Evolutionary conservation across 129 eudicot species (phyloP).

Genomic region (Apium graveolens): DNA sequence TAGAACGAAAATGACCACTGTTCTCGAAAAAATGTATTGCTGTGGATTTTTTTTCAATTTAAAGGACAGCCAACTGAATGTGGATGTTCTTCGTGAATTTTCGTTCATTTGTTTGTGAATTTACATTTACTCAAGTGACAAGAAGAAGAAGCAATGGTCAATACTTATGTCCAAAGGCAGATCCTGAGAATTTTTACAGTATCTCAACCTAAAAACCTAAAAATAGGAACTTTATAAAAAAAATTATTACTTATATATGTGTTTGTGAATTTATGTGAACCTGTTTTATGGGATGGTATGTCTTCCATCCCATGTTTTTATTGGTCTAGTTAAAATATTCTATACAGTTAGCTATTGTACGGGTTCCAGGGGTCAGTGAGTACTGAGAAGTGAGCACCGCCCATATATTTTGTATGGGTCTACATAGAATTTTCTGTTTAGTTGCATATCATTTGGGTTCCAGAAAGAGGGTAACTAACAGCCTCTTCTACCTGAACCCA

Average conservation of each 20-base stretch:
- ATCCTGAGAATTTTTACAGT: background rate
- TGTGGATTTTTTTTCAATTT: background rate
- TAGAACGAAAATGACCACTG: background rate
- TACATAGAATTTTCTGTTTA: background rate
- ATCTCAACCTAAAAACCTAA: background rate
- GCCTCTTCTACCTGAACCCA: background rate
- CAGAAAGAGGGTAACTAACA: background rate
- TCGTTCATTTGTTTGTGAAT: background rate
- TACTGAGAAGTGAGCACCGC: too few species aligned
- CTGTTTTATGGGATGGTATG: background rate
- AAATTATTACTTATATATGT: background rate
- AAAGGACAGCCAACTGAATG: background rate
- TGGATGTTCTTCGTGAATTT: background rate
- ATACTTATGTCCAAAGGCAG: background rate
- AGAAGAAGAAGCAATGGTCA: background rate
- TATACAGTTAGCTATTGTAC: background rate
- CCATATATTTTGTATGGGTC: background rate
- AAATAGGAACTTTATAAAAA: background rate
- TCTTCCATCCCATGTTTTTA: background rate
- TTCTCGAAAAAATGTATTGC: background rate
- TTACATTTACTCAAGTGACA: background rate
- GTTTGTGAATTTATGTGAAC: background rate
- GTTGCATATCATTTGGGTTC: background rate
- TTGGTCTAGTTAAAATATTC: background rate
- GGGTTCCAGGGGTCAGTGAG: too few species aligned